phyloP scores from a whole-genome alignment of 345 rosid species.

The Eucalyptus melliodora region DNA sequence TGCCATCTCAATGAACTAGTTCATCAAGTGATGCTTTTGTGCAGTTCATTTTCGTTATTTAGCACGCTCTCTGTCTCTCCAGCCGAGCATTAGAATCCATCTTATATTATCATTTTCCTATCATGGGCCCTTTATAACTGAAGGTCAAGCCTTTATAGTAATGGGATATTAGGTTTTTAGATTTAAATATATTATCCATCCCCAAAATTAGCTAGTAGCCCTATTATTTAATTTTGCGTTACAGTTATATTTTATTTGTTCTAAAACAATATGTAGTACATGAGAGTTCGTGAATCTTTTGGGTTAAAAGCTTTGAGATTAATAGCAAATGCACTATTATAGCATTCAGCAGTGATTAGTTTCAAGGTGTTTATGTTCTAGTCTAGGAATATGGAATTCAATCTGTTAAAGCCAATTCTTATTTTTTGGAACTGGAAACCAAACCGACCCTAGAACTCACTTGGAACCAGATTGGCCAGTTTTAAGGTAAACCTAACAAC shows the following conservation, averaged over 20 bases:
- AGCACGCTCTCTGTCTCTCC: not conserved
- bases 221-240: not conserved
- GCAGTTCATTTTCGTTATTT: not conserved
- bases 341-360: not conserved
- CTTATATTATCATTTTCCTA: not conserved
- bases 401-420: too few species aligned
- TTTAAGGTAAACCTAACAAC: too few species aligned
- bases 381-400: too few species aligned
- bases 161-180: not conserved
- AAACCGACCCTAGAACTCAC: too few species aligned
- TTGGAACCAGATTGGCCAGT: too few species aligned
- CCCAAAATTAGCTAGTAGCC: not conserved
- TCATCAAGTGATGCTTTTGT: not conserved
- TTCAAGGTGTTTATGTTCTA: too few species aligned
- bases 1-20: not conserved
- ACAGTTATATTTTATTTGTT: too few species aligned
- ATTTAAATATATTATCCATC: not conserved
- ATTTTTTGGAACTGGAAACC: too few species aligned
- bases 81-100: not conserved
- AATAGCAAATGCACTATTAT: not conserved
- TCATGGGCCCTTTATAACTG: not conserved
- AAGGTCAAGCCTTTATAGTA: not conserved
- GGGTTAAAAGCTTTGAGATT: not conserved
- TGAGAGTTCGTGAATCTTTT: not conserved
- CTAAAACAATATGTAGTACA: not conserved